These are phyloP conservation scores for Dendrobium huoshanense DNA, from an alignment of 106 monocot genomes.

Conservation along the genomic window DNA sequence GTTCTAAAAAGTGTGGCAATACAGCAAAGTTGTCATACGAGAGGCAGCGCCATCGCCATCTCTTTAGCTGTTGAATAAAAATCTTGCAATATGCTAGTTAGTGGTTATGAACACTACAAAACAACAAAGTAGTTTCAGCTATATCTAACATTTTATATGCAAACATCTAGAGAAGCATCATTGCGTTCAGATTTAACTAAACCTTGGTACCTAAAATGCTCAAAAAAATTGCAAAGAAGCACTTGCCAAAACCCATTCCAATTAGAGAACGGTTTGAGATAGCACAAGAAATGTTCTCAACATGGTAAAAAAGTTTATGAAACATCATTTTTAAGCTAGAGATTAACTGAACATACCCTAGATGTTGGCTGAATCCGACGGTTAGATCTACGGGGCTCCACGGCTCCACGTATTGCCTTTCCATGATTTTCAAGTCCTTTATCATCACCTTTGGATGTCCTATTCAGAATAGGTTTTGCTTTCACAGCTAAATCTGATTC, in stretches of 20 bases:
- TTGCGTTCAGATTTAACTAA: background rate
- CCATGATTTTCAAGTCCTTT: slow-evolving; percentile 25
- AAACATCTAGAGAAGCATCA: too few relatives aligned
- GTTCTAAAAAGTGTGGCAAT: too few relatives aligned
- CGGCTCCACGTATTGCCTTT: slow-evolving; percentile 19
- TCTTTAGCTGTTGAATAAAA: too few relatives aligned
- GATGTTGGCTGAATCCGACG: slow-evolving; percentile 91
- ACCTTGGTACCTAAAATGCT: background rate
- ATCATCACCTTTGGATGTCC: slow-evolving; percentile 19
- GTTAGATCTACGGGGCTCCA: slow-evolving; percentile 76
- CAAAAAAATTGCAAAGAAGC: background rate
- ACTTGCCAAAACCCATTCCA: background rate
- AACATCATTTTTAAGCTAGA: background rate
- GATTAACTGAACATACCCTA: slow-evolving; percentile 38
- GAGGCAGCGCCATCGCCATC: too few relatives aligned
- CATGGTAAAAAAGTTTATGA: background rate
- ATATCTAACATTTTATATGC: too few relatives aligned
- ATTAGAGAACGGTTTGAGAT: background rate
- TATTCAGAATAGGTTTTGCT: slow-evolving; percentile 35
- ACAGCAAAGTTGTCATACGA: too few relatives aligned
- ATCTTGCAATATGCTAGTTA: too few relatives aligned
- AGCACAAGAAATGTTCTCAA: background rate
- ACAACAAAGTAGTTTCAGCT: too few relatives aligned
- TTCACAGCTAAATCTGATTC: slow-evolving; percentile 13
- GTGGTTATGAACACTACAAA: too few relatives aligned